Percentiles rank a stretch among this genome's conserved stretches.
These are phyloP conservation scores for Poronia punctata DNA, from an alignment of 495 filamentous ascomycete genomes.

Conservation along the genomic window DNA sequence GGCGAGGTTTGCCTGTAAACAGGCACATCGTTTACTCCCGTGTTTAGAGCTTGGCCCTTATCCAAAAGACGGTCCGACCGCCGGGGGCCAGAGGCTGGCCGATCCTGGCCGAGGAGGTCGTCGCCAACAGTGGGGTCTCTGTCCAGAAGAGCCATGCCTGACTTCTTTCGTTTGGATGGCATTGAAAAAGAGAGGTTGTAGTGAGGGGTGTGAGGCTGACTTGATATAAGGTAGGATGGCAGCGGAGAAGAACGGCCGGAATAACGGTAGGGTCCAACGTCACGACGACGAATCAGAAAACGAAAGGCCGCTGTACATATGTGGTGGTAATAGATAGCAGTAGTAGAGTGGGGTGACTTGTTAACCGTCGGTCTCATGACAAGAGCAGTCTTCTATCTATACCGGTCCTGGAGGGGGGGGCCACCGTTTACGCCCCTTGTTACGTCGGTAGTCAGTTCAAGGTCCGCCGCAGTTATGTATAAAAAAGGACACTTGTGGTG, in stretches of 20 bases:
- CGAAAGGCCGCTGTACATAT: too few relatives aligned
- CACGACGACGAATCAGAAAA: conserved; percentile 12
- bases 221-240: conserved; percentile 7
- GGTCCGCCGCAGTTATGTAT: too few relatives aligned
- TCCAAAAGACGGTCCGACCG: conserved; percentile 17
- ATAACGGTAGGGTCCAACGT: conserved; percentile 2
- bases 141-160: conserved; percentile 3
- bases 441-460: too few relatives aligned
- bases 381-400: too few relatives aligned
- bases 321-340: too few relatives aligned
- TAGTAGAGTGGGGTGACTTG: too few relatives aligned
- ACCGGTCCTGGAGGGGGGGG: too few relatives aligned
- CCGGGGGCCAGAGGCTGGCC: conserved; percentile 2
- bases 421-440: too few relatives aligned
- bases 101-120: not conserved
- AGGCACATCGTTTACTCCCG: not conserved
- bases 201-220: not conserved
- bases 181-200: conserved; percentile 1
- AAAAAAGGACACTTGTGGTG: too few relatives aligned
- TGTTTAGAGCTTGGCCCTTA: not conserved
- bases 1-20: not conserved
- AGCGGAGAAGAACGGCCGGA: conserved; percentile 3
- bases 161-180: conserved; percentile 17
- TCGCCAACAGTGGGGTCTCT: conserved; percentile 1
- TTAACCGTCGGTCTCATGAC: too few relatives aligned